These are phyloP conservation scores for Cryphonectria radicalis DNA, from an alignment of 2,329 filamentous ascomycete genomes.

Conservation along the genomic window DNA sequence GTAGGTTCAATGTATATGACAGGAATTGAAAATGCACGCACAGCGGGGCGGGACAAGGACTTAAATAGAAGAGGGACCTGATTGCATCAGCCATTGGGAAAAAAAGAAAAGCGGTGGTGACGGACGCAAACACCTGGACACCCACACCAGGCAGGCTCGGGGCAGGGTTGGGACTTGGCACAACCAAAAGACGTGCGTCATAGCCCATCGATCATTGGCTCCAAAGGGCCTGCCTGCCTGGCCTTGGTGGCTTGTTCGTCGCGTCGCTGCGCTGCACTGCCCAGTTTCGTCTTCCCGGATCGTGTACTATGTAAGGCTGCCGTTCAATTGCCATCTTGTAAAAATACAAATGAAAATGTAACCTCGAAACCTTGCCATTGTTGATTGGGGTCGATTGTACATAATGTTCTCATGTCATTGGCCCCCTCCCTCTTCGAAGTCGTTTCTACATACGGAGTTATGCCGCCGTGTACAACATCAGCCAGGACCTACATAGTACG, in stretches of 20 bases:
- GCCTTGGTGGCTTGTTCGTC: background rate
- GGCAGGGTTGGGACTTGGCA: slow-evolving; percentile 2
- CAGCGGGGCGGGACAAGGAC: slow-evolving; percentile 19
- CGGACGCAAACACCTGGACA: slow-evolving; percentile 17
- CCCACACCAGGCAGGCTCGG: background rate
- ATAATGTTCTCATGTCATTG: background rate
- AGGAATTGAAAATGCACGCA: background rate
- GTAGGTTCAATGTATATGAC: background rate
- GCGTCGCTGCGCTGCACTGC: slow-evolving; percentile 12
- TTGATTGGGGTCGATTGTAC: background rate
- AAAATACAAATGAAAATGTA: background rate
- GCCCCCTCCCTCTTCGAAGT: background rate
- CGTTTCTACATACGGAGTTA: background rate
- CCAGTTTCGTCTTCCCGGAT: slow-evolving; percentile 5
- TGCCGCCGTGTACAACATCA: background rate
- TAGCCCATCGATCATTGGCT: slow-evolving; percentile 16
- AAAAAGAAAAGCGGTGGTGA: slow-evolving; percentile 8
- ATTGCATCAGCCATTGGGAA: slow-evolving; percentile 26
- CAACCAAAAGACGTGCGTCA: slow-evolving; percentile 8
- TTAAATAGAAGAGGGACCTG: slow-evolving; percentile 21
- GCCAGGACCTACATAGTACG: background rate
- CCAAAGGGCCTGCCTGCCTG: background rate
- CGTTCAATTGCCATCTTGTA: background rate
- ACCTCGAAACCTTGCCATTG: background rate
- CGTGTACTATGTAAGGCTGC: background rate